phyloP scores from a whole-genome alignment of 1,139 yeast genomes.

The Nakaseomyces kungkrabaensis region DNA sequence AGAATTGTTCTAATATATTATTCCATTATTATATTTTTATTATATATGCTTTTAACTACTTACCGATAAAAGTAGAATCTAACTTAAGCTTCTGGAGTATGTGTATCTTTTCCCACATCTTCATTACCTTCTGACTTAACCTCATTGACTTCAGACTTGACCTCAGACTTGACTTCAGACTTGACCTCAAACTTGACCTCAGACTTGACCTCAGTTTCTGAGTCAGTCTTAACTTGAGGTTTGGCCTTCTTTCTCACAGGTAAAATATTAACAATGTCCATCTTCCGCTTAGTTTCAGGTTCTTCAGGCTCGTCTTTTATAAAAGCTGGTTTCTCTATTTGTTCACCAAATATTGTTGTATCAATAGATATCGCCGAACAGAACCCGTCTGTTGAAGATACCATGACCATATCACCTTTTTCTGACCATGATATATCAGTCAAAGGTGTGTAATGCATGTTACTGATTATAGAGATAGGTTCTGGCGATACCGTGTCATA shows the following conservation, averaged over 20 bases:
- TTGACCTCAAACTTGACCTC: too few species aligned
- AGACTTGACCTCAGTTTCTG: too few species aligned
- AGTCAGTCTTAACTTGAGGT: neutral
- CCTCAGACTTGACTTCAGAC: too few species aligned
- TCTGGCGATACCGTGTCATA: slow-evolving; percentile 64
- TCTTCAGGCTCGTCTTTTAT: neutral
- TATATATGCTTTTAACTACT: too few species aligned
- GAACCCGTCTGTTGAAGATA: slow-evolving; percentile 91
- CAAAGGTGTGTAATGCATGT: slow-evolving; percentile 77
- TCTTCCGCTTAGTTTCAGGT: neutral
- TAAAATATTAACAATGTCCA: slow-evolving; percentile 15
- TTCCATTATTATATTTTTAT: slow-evolving; percentile 4
- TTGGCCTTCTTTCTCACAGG: slow-evolving; percentile 15
- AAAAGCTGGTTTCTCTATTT: neutral
- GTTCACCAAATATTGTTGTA: slow-evolving; percentile 43
- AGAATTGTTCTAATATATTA: slow-evolving; percentile 6
- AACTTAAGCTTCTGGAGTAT: too few species aligned
- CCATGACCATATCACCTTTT: slow-evolving; percentile 62
- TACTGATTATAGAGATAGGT: slow-evolving; percentile 68
- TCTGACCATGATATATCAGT: slow-evolving; percentile 82
- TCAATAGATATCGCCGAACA: slow-evolving; percentile 59
- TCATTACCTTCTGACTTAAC: too few species aligned
- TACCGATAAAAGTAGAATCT: too few species aligned
- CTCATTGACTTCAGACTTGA: too few species aligned
- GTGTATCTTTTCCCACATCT: too few species aligned